phyloP scores from a whole-genome alignment of 805 yeast species.

The Yamadazyma paraphyllophila region DNA sequence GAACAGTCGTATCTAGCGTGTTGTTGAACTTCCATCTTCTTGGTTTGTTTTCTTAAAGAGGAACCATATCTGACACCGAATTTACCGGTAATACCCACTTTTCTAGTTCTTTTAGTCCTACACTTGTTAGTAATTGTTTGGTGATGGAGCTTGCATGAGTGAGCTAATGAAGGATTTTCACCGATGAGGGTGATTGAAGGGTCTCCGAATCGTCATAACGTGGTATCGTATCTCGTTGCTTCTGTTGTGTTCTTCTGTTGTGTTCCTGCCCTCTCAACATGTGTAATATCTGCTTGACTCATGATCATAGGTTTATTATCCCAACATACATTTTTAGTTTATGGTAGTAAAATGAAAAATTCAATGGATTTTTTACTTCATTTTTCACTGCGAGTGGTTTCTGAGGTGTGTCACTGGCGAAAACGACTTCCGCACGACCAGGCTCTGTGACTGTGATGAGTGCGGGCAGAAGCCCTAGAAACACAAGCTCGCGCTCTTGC shows the following conservation, averaged over 20 bases:
- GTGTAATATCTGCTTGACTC: neutral
- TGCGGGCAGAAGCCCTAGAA: neutral
- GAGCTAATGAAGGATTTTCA: too few species aligned
- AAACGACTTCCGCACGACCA: neutral
- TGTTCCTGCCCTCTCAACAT: neutral
- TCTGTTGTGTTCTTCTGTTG: neutral
- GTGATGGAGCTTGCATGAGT: too few species aligned
- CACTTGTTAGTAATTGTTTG: slow-evolving; percentile 38
- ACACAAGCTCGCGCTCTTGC: too few species aligned
- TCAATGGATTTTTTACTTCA: slow-evolving; percentile 6
- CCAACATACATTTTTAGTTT: slow-evolving; percentile 9
- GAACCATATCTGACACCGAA: slow-evolving; percentile 99
- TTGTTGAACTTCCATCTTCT: slow-evolving; percentile 98
- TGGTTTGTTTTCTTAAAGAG: slow-evolving; percentile 99
- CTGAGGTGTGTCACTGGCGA: neutral
- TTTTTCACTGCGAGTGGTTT: slow-evolving; percentile 7
- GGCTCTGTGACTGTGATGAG: neutral
- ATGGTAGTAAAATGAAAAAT: slow-evolving; percentile 10
- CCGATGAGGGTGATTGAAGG: too few species aligned
- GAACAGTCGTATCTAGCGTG: slow-evolving; percentile 99
- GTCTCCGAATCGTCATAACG: neutral
- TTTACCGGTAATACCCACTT: slow-evolving; percentile 99
- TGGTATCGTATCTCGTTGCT: neutral
- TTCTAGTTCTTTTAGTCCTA: slow-evolving; percentile 99
- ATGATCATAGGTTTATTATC: neutral